Evolutionary conservation across 1,284 basidiomycete species (phyloP), one percentile per base, ranked within the genome.

Genomic region (Cystobasidium slooffiae): DNA sequence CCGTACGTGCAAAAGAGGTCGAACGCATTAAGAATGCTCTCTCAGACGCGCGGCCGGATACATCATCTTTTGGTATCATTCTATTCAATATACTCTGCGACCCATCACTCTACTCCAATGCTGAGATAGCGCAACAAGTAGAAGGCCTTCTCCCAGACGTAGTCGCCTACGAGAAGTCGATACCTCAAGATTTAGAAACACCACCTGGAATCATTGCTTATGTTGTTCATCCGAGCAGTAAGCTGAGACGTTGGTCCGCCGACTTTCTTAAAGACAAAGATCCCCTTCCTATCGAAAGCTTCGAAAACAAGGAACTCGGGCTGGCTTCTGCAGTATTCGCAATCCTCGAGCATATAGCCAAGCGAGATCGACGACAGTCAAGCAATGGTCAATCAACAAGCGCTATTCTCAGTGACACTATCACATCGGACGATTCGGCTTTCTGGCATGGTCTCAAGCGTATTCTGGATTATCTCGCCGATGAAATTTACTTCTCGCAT

Each of bases 81-180:
- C 6, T 72, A 14, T 63, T 63, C 16, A 72, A 72, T 39, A 44
- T 72, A 10, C 69, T 72, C 12, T 52, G 39, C 18, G 69, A 72
- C 44, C 37, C 55, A 47, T 55, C 55, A 22, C 43, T 70, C 37
- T 70, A 70, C 68, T 70, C 56, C 10, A 41, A 51, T 37, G n/a
- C 43, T 7, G 61, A 63, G 16, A 12, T 63, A 20, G n/a, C 39
- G 18, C n/a, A 20, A 2, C 22, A 20, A 43, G 12, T 72, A 6
- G 37, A 43, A 6, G 12, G 18, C 9, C 58, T 8, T 8, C 31
- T 69, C 6, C 58, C 68, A 62, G 49, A 47, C 18, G 41, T 43
- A 41, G n/a, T 14, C 37, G 46, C 31, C 37, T 51, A 41, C 51
- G 59, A 47, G 18, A 56, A 49, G 20, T 59, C 56, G 6, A 31